Evolutionary conservation across 257 asterid species (phyloP).

Genomic region (Hygrophila difformis): DNA sequence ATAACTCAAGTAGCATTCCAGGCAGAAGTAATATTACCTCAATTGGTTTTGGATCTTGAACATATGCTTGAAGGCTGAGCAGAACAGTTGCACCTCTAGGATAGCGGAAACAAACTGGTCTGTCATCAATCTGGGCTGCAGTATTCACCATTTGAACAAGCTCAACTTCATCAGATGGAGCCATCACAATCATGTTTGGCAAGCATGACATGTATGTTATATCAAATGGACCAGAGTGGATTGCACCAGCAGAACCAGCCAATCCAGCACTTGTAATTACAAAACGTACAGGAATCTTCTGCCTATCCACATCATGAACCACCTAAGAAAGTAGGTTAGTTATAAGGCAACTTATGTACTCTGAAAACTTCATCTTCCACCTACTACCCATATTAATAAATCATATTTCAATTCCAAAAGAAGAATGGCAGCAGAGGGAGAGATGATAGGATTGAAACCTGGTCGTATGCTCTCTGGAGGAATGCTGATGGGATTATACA

Average conservation of each 20-base stretch:
- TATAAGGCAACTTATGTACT: slow-evolving; percentile 4
- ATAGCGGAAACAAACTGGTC: slow-evolving; percentile 81
- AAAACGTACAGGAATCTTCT: slow-evolving; percentile 77
- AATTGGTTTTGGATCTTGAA: slow-evolving; percentile 35
- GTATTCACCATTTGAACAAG: slow-evolving; percentile 76
- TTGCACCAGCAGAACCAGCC: slow-evolving; percentile 80
- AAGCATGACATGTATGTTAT: slow-evolving; percentile 80
- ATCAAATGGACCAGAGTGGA: slow-evolving; percentile 74
- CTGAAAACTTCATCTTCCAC: background rate
- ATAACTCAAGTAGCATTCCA: too few species aligned
- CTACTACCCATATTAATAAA: background rate
- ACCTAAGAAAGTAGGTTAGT: slow-evolving; percentile 33
- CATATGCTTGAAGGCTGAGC: slow-evolving; percentile 17
- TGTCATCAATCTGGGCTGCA: slow-evolving; percentile 49
- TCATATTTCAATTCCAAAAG: too few species aligned
- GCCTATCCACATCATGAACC: slow-evolving; percentile 83
- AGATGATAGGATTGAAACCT: slow-evolving; percentile 31
- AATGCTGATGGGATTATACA: slow-evolving; percentile 81
- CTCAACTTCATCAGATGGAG: slow-evolving; percentile 81
- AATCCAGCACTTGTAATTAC: slow-evolving; percentile 70
- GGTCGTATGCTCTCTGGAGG: slow-evolving; percentile 88
- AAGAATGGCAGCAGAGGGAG: background rate
- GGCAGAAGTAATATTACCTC: too few species aligned
- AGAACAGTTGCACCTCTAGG: slow-evolving; percentile 66
- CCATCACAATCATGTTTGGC: too few species aligned